Conservation (phyloP, 768 basidiomycete genomes). For the Leccinum aurantiacum region DNA sequence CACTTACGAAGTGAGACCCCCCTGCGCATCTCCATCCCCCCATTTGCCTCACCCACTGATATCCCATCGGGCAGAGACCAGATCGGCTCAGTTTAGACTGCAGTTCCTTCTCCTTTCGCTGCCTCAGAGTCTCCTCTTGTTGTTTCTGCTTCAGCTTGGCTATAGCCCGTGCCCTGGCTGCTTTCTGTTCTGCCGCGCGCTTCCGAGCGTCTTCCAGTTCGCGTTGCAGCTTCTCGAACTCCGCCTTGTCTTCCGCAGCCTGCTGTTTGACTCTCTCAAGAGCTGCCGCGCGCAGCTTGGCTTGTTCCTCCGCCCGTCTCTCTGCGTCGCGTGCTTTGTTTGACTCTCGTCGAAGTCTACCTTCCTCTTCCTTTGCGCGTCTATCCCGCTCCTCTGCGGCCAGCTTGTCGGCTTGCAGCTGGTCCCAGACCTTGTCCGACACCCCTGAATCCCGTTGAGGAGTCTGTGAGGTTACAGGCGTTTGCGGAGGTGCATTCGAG, state of each 20-base stretch:
- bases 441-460: conserved; percentile 50
- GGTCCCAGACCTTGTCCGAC: conserved; percentile 49
- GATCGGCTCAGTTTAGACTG: conserved; percentile 44
- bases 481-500: neutral
- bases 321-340: conserved; percentile 18
- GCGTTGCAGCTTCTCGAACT: conserved; percentile 25
- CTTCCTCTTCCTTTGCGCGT: conserved; percentile 20
- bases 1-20: conserved; percentile 42
- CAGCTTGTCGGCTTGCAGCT: conserved; percentile 42
- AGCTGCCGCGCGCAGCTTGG: conserved; percentile 20
- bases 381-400: conserved; percentile 23
- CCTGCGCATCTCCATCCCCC: conserved; percentile 48
- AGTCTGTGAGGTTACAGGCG: neutral
- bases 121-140: conserved; percentile 39
- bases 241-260: conserved; percentile 18
- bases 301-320: conserved; percentile 25
- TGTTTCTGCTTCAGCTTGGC: conserved; percentile 34
- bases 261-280: conserved; percentile 20
- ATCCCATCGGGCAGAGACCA: conserved; percentile 52
- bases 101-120: conserved; percentile 24
- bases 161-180: conserved; percentile 25
- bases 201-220: conserved; percentile 28
- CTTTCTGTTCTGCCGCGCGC: conserved; percentile 22
- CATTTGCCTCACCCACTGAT: conserved; percentile 40
- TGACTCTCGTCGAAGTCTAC: conserved; percentile 18